A percentile compares a stretch with the other conserved stretches of the same genome.
These are phyloP conservation scores for Cladophialophora immunda DNA, from an alignment of 2,329 filamentous ascomycete species.

Conservation along the genomic window DNA sequence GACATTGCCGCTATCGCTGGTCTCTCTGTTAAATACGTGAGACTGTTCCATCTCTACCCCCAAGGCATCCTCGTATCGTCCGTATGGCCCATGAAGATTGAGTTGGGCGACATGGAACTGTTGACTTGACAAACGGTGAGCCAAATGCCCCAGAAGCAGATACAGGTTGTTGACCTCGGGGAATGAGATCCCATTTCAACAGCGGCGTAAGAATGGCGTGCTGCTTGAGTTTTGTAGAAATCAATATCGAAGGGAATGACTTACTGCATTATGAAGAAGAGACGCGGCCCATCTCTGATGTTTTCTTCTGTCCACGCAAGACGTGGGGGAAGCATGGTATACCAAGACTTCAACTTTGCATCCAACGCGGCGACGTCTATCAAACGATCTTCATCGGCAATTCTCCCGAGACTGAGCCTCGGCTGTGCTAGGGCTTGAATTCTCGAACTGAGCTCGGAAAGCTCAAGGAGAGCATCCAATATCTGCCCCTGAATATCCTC, in stretches of 20 bases:
- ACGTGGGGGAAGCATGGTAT: background rate
- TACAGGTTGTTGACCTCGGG: background rate
- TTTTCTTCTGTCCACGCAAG: slow-evolving; percentile 10
- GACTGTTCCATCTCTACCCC: background rate
- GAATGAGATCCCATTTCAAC: no score
- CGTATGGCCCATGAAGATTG: background rate
- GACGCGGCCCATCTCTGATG: background rate
- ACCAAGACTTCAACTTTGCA: slow-evolving; percentile 2
- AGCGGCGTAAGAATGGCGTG: no score
- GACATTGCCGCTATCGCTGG: background rate
- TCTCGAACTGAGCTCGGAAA: slow-evolving; percentile 8
- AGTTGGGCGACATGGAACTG: slow-evolving; percentile 41
- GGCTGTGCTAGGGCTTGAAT: slow-evolving; percentile 13
- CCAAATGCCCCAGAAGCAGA: background rate
- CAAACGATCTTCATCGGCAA: slow-evolving; percentile 1
- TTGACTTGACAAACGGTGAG: slow-evolving; percentile 1
- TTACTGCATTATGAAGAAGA: slow-evolving; percentile 20
- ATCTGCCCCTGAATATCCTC: slow-evolving; percentile 10
- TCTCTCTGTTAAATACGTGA: background rate
- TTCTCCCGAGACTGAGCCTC: background rate
- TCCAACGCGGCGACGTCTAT: background rate
- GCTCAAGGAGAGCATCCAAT: slow-evolving; percentile 12
- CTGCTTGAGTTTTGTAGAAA: no score
- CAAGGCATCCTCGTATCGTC: background rate
- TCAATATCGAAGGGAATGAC: background rate